Base-by-base conservation (phyloP, 208 protist species). In the Hexamita inflata region DNA sequence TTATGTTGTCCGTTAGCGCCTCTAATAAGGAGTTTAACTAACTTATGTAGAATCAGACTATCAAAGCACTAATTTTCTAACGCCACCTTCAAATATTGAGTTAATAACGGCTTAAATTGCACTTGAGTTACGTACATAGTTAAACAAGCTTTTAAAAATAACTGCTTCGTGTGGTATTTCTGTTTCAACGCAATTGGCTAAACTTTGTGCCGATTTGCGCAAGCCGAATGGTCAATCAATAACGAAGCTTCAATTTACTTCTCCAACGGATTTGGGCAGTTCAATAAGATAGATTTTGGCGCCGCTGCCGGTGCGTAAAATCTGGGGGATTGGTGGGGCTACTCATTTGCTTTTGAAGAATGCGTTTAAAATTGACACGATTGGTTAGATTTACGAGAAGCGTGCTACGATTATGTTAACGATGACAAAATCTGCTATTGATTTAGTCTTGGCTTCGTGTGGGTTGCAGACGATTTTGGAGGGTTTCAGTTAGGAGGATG, bases 291-390 rank as follows among this genome's bases (percentile, higher is more conserved):
- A 7, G 2, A n/a, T 9, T 15, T 11, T 70, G 35, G 38, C 9
- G 42, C 11, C 11, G 4, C 40, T 70, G 9, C 32, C 2, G 11
- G 42, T 70, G 2, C 26, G 64, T 29, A 70, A 70, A 49, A 70
- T 70, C n/a, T 70, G 64, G 64, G 64, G 64, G 35, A 45, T 70
- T n/a, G 64, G 64, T 29, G 32, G 42, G 11, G 64, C 64, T 70
- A 34, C 64, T 42, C 32, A 70, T 45, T 19, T 70, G 38, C 64
- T 70, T 49, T 24, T 34, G 9, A 40, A 38, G 7, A 38, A 40
- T 15, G 19, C 64, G 11, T 70, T 70, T 70, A 13, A 49, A 15
- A n/a, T 13, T 45, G n/a, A 15, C 15, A 42, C 9, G 28, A 70
- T 70, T 49, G n/a, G n/a, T 24, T 2, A 70, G 2, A 40, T 70